Conservation (phyloP, 805 yeast genomes). For the Alloascoidea hylecoeti region DNA sequence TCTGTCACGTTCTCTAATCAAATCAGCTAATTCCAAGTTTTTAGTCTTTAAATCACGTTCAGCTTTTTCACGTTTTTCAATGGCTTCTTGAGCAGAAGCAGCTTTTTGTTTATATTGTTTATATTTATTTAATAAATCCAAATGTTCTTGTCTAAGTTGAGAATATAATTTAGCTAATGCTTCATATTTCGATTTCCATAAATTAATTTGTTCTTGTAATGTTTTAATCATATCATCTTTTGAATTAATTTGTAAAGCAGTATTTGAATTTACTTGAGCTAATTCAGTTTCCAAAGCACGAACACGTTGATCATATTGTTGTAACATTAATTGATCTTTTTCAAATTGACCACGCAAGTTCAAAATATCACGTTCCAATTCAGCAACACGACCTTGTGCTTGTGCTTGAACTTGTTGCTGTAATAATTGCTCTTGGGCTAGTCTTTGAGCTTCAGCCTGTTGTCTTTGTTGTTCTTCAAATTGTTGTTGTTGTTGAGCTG, state of each 20-base stretch:
- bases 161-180: conserved; percentile 80
- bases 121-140: conserved; percentile 60
- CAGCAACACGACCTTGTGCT: conserved; percentile 66
- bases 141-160: conserved; percentile 84
- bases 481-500: conserved; percentile 52
- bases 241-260: conserved; percentile 58
- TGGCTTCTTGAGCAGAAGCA: conserved; percentile 79
- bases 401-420: conserved; percentile 60
- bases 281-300: conserved; percentile 70
- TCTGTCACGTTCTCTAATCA: conserved; percentile 80
- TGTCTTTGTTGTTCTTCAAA: conserved; percentile 64
- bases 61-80: conserved; percentile 65
- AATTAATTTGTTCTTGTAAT: conserved; percentile 58
- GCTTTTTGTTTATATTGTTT: conserved; percentile 80
- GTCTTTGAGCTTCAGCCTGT: conserved; percentile 53
- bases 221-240: conserved; percentile 60
- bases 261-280: conserved; percentile 40
- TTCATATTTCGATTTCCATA: conserved; percentile 83
- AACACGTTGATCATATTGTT: conserved; percentile 79
- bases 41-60: conserved; percentile 78
- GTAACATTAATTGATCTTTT: conserved; percentile 68
- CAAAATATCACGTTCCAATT: conserved; percentile 68
- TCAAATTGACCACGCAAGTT: conserved; percentile 71
- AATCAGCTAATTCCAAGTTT: conserved; percentile 76
- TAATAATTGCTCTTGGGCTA: conserved; percentile 55